Conservation (phyloP, 768 basidiomycete genomes). For the Termitomyces sp. region DNA sequence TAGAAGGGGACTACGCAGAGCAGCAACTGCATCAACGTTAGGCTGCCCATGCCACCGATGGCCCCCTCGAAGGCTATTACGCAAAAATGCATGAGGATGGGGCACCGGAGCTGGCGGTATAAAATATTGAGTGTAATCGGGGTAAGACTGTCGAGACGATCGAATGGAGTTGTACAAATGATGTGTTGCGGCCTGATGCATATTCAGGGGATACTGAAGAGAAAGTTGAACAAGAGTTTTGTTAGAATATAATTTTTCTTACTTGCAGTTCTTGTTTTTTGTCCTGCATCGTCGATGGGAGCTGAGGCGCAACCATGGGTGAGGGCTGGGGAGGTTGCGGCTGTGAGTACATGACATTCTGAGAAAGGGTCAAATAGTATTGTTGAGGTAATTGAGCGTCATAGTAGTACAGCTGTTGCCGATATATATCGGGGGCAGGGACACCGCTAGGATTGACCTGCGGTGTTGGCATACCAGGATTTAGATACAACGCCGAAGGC, state of each 20-base stretch:
- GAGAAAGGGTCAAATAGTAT: conserved; percentile 57
- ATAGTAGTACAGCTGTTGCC: conserved; percentile 59
- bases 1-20: conserved; percentile 66
- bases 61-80: conserved; percentile 35
- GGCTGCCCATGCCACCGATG: conserved; percentile 39
- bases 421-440: conserved; percentile 34
- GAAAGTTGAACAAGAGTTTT: conserved; percentile 9
- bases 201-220: conserved; percentile 18
- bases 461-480: conserved; percentile 27
- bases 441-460: conserved; percentile 27
- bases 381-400: conserved; percentile 50
- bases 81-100: conserved; percentile 29
- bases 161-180: conserved; percentile 39
- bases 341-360: conserved; percentile 57
- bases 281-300: conserved; percentile 40
- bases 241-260: not conserved
- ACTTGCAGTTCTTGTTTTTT: conserved; percentile 63
- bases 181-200: conserved; percentile 39
- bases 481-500: conserved; percentile 36
- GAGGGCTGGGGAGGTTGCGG: conserved; percentile 16
- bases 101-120: conserved; percentile 38
- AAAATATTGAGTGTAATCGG: conserved; percentile 50
- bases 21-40: conserved; percentile 24
- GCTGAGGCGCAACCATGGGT: conserved; percentile 49
- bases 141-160: conserved; percentile 40